A percentile compares a stretch with the other conserved stretches of the same genome.
phyloP scores from a whole-genome alignment of 805 yeast species.

The Lipomyces lipofer region DNA sequence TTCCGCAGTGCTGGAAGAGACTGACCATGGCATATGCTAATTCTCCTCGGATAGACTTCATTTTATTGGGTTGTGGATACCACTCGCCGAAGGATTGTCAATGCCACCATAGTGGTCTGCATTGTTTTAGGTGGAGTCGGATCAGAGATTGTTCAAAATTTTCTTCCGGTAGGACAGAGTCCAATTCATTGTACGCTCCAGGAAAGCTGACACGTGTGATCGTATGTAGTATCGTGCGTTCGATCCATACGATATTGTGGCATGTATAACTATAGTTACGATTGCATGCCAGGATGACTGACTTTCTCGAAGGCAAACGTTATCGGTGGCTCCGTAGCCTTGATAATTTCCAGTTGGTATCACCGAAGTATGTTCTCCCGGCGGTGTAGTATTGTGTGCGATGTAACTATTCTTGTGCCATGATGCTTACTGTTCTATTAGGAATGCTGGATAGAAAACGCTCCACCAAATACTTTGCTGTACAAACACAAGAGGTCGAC shows the following conservation, averaged over 20 bases:
- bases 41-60: slow-evolving; percentile 25
- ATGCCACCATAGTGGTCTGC: slow-evolving; percentile 41
- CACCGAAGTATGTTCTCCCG: slow-evolving; percentile 39
- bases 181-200: no score
- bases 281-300: neutral
- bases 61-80: slow-evolving; percentile 48
- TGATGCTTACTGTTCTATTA: no score
- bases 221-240: slow-evolving; percentile 38
- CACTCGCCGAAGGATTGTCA: slow-evolving; percentile 41
- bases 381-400: neutral
- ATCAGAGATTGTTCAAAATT: slow-evolving; percentile 43
- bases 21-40: neutral
- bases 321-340: slow-evolving; percentile 40
- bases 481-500: slow-evolving; percentile 8
- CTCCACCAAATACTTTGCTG: slow-evolving; percentile 26
- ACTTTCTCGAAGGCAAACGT: slow-evolving; percentile 37
- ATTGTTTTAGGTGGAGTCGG: slow-evolving; percentile 43
- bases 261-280: slow-evolving; percentile 26
- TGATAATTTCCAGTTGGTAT: slow-evolving; percentile 39
- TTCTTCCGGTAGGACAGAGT: slow-evolving; percentile 34
- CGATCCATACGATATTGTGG: slow-evolving; percentile 42
- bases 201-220: neutral
- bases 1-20: neutral
- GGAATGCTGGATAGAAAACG: slow-evolving; percentile 36
- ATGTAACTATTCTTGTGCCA: neutral